Base-by-base conservation (phyloP, 225 moss, liverwort and hornwort genomes). In the Asterella californica region DNA sequence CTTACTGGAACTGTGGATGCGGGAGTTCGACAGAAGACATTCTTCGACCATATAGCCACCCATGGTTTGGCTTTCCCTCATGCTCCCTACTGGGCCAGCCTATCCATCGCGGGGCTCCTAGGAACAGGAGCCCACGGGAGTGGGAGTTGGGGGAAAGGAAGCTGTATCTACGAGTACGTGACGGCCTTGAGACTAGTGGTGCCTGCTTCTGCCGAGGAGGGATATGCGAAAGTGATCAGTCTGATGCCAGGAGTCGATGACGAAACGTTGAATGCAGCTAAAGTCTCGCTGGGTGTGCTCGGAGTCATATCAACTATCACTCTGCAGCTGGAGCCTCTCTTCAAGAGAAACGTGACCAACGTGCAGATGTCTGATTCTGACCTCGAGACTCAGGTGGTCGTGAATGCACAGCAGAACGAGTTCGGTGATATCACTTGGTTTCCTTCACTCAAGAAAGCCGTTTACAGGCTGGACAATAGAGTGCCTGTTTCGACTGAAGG, bases 351-450 rank as follows among this genome's bases (percentile, higher is more conserved):
- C 10, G 61, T 90, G 61, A 82, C 79, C 1, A 11, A 85, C n/a
- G 27, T 82, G 50, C 79, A 83, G 46, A 79, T 17, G 14, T 4
- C 25, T 33, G 88, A 90, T 81, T 64, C 22, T 0, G 77, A 21
- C 18, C 66, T 91, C 33, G 81, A 81, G 0, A 83, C 75, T 0
- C 48, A 75, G 27, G 1, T 91, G 0, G 12, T 73, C 0, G 76
- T 77, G 33, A 4, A 85, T 10, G 85, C 83, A 14, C 54, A 75
- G 0, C 6, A 9, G 15, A 77, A 72, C 49, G 84, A 90, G 62
- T 91, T 85, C 12, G 85, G 81, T 33, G 85, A 90, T 36, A 74
- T 87, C 21, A 32, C 36, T 10, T 91, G 91, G 90, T 91, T 85
- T 32, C 88, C 91, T 1, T 79, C 81, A 0, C 4, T 80, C 19